These are phyloP conservation scores for Protomyces pachydermus DNA, from an alignment of 1,139 yeast species.

Conservation along the genomic window DNA sequence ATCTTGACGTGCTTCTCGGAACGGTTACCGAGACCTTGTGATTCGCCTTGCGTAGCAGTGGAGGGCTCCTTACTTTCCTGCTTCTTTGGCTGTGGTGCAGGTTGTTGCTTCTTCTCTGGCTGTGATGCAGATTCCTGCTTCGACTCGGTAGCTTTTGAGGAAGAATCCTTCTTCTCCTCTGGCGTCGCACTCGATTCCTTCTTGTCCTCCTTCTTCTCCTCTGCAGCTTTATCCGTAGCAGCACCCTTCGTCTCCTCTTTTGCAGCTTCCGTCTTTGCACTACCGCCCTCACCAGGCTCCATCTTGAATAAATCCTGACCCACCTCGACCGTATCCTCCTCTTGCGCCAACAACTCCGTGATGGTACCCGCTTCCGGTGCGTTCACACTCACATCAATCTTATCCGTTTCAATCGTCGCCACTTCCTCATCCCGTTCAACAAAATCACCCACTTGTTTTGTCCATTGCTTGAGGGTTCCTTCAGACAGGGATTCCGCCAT, in stretches of 20 bases:
- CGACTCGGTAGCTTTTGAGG: conserved; percentile 33
- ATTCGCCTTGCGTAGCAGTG: conserved; percentile 34
- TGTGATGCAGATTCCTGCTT: conserved; percentile 33
- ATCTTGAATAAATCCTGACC: conserved; percentile 89
- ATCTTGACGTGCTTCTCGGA: conserved; percentile 58
- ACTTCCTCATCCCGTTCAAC: conserved; percentile 83
- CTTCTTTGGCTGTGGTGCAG: conserved; percentile 35
- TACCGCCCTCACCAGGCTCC: conserved; percentile 80
- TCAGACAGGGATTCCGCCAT: conserved; percentile 99
- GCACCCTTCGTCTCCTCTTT: conserved; percentile 34
- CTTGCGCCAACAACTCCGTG: conserved; percentile 71
- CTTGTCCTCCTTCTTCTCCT: conserved; percentile 38
- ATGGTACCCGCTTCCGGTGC: conserved; percentile 91
- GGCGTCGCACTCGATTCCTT: conserved; percentile 36
- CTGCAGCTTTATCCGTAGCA: conserved; percentile 30
- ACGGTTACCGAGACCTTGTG: conserved; percentile 28
- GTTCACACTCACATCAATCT: conserved; percentile 93
- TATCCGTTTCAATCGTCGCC: conserved; percentile 97
- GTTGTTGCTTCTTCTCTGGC: conserved; percentile 33
- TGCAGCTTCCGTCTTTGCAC: conserved; percentile 35
- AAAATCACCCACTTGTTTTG: conserved; percentile 74
- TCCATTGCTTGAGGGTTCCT: conserved; percentile 82
- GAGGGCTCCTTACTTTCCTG: conserved; percentile 29
- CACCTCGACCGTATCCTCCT: conserved; percentile 92
- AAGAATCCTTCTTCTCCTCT: conserved; percentile 36